phyloP scores from a whole-genome alignment of 2,329 filamentous ascomycete species.

The Lecanoromycetidae sp. region DNA sequence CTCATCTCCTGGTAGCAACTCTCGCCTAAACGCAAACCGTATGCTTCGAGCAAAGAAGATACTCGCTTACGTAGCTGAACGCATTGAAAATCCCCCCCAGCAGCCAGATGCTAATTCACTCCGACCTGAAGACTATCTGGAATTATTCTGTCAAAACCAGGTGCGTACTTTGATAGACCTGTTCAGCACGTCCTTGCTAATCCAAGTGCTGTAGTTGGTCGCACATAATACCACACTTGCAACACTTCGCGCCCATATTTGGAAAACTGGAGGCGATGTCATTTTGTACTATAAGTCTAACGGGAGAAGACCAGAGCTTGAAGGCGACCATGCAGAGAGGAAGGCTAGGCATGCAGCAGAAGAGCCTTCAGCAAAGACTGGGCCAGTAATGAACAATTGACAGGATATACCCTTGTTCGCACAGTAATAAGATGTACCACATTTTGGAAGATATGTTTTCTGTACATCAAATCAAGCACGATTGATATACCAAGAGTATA shows the following conservation, averaged over 20 bases:
- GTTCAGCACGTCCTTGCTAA: too few species aligned
- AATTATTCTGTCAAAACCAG: conserved; percentile 88
- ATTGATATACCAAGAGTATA: too few species aligned
- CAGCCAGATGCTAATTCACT: conserved; percentile 48
- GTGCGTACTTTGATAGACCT: conserved; percentile 51
- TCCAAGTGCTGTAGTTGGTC: conserved; percentile 39
- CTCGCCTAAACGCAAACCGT: conserved; percentile 85
- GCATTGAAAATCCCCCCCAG: conserved; percentile 61
- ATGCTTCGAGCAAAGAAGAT: conserved; percentile 97
- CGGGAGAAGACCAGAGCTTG: conserved; percentile 48
- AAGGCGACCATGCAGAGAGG: conserved; percentile 8
- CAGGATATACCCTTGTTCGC: background rate
- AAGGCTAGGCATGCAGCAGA: conserved; percentile 4
- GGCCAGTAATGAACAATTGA: conserved; percentile 8
- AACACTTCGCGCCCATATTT: conserved; percentile 80
- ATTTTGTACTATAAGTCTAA: conserved; percentile 84
- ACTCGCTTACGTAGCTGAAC: conserved; percentile 77
- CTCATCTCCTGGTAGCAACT: conserved; percentile 45
- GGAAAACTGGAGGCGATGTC: conserved; percentile 91
- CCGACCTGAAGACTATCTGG: conserved; percentile 82
- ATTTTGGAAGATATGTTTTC: too few species aligned
- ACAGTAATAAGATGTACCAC: too few species aligned
- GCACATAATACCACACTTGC: conserved; percentile 82
- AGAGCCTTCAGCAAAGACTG: conserved; percentile 11
- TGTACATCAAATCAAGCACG: too few species aligned